Base-by-base conservation (phyloP, 139 green algal species). In the Volvox africanus region DNA sequence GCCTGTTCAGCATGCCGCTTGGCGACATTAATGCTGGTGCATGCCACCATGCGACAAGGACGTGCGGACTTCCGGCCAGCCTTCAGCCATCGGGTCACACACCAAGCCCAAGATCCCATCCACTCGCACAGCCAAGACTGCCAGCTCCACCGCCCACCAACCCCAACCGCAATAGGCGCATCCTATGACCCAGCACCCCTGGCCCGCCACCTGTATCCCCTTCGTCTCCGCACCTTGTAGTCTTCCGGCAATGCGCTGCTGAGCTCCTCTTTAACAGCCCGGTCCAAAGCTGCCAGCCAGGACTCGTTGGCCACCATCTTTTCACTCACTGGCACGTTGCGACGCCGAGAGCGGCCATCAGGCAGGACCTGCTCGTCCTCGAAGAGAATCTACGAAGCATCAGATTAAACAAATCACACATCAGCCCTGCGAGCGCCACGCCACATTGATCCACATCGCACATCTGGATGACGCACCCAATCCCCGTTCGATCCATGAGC, bases 351-450 rank as follows among this genome's bases (percentile, higher is more conserved):
- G 55, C 92, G 88, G 1, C 92, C 92, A 75, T 94, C 92, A 13
- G 92, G 92, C 33, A 94, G 92, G 61, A 94, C 89, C 78, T 94
- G 92, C 92, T 94, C 92, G 67, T 92, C 88, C 88, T 94, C 92
- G 82, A 92, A 94, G 33, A 94, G 84, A 18, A 94, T 88, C 92
- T 94, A 84, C 19, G 32, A 61, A 5, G 37, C 28, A 30, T 0
- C 13, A 18, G 44, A 30, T 20, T 35, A 17, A 32, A 55, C 44
- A 55, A 55, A 55, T 55, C 9, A 55, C 44, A n/a, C n/a, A n/a
- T n/a, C n/a, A n/a, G n/a, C n/a, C n/a, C n/a, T n/a, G n/a, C n/a
- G n/a, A n/a, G n/a, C n/a, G n/a, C n/a, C n/a, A n/a, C n/a, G n/a
- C n/a, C n/a, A n/a, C n/a, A n/a, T n/a, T n/a, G n/a, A n/a, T n/a